phyloP scores from a whole-genome alignment of 2,329 filamentous ascomycete species.

The Eurotiales sp. region DNA sequence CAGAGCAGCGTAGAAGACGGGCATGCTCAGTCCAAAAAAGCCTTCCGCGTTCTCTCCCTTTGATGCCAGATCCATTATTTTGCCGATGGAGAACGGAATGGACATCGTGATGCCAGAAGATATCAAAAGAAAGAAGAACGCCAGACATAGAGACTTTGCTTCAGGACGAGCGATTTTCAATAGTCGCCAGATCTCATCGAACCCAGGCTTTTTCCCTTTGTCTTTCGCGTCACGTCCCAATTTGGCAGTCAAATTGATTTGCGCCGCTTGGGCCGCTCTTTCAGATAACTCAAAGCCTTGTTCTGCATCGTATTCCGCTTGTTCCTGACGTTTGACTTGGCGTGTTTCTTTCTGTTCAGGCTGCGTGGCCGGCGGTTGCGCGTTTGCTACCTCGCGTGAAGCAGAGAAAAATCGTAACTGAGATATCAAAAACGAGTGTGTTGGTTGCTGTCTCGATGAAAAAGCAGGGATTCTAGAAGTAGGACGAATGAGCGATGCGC shows the following conservation, averaged over 20 bases:
- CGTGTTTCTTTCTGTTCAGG: slow-evolving; percentile 21
- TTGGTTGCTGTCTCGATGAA: not conserved
- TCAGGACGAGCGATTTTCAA: slow-evolving; percentile 88
- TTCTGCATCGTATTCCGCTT: slow-evolving; percentile 50
- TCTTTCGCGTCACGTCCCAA: slow-evolving; percentile 72
- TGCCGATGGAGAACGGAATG: slow-evolving; percentile 93
- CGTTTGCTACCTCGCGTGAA: slow-evolving; percentile 24
- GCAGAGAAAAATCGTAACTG: slow-evolving; percentile 28
- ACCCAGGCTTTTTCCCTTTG: slow-evolving; percentile 53
- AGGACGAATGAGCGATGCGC: slow-evolving; percentile 14
- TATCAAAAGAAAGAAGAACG: slow-evolving; percentile 79
- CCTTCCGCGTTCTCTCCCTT: slow-evolving; percentile 59
- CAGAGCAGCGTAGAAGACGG: slow-evolving; percentile 83
- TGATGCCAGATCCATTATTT: slow-evolving; percentile 88
- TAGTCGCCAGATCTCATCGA: slow-evolving; percentile 77
- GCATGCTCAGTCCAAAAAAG: slow-evolving; percentile 78
- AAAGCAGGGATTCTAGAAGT: not conserved
- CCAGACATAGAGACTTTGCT: slow-evolving; percentile 68
- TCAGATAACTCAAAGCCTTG: slow-evolving; percentile 70
- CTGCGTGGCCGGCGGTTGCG: slow-evolving; percentile 19
- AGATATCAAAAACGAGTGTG: slow-evolving; percentile 17
- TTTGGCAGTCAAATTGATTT: slow-evolving; percentile 84
- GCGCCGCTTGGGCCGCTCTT: slow-evolving; percentile 78
- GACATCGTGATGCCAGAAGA: slow-evolving; percentile 94
- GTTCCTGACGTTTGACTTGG: slow-evolving; percentile 31